Conservation (phyloP, 1,284 basidiomycete species). For the Moesziomyces antarcticus region DNA sequence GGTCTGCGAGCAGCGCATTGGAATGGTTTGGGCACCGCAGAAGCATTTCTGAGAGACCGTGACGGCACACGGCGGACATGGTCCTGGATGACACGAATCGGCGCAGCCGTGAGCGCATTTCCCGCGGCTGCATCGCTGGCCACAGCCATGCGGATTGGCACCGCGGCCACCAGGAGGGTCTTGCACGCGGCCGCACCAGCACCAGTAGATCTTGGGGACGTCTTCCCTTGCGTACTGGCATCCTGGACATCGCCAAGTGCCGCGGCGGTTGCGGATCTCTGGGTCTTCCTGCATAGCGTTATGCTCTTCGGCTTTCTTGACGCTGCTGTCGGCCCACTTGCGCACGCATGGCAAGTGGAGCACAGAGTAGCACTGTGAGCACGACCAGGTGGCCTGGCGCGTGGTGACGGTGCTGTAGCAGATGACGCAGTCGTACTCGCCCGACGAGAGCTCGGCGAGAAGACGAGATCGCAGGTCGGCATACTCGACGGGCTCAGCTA, state of each 20-base stretch:
- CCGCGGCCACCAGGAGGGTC: slow-evolving; percentile 52
- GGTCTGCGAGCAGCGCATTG: slow-evolving; percentile 63
- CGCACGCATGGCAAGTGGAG: slow-evolving; percentile 62
- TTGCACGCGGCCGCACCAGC: slow-evolving; percentile 61
- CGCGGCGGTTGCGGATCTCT: slow-evolving; percentile 53
- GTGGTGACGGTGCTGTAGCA: slow-evolving; percentile 63
- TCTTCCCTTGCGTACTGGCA: slow-evolving; percentile 62
- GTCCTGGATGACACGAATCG: slow-evolving; percentile 63
- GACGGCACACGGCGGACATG: slow-evolving; percentile 64
- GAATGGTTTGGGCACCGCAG: slow-evolving; percentile 57
- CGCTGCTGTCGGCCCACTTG: slow-evolving; percentile 65
- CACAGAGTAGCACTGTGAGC: slow-evolving; percentile 63
- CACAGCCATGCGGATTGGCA: slow-evolving; percentile 61
- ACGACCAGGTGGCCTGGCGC: slow-evolving; percentile 62
- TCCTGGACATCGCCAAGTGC: slow-evolving; percentile 65
- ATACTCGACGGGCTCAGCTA: slow-evolving; percentile 48
- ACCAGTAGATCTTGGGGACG: slow-evolving; percentile 62
- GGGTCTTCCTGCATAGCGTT: slow-evolving; percentile 66
- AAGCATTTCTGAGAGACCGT: slow-evolving; percentile 62
- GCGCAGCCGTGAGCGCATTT: slow-evolving; percentile 64
- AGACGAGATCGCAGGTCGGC: slow-evolving; percentile 63
- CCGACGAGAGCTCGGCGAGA: slow-evolving; percentile 58
- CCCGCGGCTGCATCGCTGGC: slow-evolving; percentile 53
- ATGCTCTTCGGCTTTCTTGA: slow-evolving; percentile 62
- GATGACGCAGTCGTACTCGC: slow-evolving; percentile 64